These are phyloP conservation scores for Alternaria triticimaculans DNA, from an alignment of 2,329 filamentous ascomycete genomes.

Conservation along the genomic window DNA sequence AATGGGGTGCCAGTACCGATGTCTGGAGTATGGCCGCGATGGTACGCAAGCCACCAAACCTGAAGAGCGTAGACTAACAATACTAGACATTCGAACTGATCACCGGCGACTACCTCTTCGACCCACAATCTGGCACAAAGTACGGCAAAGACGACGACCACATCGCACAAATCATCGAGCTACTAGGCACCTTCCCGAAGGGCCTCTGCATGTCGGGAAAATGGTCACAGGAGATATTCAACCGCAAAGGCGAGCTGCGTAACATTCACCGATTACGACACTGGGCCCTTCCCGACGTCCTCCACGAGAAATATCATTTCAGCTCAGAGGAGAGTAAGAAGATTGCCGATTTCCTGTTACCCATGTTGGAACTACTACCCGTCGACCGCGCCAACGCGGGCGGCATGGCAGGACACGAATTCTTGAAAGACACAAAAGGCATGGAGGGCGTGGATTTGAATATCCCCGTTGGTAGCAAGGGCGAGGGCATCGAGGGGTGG, in stretches of 20 bases:
- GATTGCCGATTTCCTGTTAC: slow-evolving; percentile 81
- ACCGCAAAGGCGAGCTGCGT: slow-evolving; percentile 92
- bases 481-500: slow-evolving; percentile 96
- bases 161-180: slow-evolving; percentile 97
- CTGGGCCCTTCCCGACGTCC: slow-evolving; percentile 91
- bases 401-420: slow-evolving; percentile 86
- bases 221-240: slow-evolving; percentile 99
- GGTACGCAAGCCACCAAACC: slow-evolving; percentile 63
- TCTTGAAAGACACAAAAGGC: slow-evolving; percentile 83
- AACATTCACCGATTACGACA: slow-evolving; percentile 97
- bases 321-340: slow-evolving; percentile 78
- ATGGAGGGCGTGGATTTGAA: slow-evolving; percentile 83
- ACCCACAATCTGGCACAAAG: slow-evolving; percentile 97
- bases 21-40: slow-evolving; percentile 99
- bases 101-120: slow-evolving; percentile 97
- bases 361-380: slow-evolving; percentile 89
- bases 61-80: slow-evolving; percentile 14
- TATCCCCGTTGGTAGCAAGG: slow-evolving; percentile 78
- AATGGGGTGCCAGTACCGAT: slow-evolving; percentile 99
- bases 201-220: slow-evolving; percentile 90
- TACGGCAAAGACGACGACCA: slow-evolving; percentile 99
- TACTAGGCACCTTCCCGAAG: slow-evolving; percentile 92
- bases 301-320: slow-evolving; percentile 97
- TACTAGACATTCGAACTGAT: slow-evolving; percentile 94
- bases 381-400: slow-evolving; percentile 93